Conservation (phyloP, 2,329 filamentous ascomycete species). For the Alternaria consortialis region DNA sequence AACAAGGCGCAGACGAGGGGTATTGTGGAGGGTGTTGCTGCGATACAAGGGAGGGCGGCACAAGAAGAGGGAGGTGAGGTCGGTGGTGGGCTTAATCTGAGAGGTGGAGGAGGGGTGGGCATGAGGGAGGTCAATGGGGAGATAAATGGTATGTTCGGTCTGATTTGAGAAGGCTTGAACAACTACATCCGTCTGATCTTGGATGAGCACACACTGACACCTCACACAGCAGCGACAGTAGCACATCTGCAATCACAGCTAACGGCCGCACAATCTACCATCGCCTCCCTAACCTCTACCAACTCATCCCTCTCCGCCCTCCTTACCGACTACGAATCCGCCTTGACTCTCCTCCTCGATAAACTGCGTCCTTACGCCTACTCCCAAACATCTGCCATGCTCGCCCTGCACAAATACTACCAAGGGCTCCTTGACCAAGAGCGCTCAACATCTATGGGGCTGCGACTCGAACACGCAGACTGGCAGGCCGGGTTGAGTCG, state of each 20-base stretch:
- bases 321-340: constrained; percentile 55
- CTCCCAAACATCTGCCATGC: constrained; percentile 54
- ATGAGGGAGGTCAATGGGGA: constrained; percentile 49
- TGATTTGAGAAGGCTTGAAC: neutral
- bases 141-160: constrained; percentile 37
- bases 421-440: constrained; percentile 55
- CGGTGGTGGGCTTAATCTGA: constrained; percentile 1
- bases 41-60: constrained; percentile 47
- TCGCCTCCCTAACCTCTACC: constrained; percentile 36
- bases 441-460: constrained; percentile 55
- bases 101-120: constrained; percentile 16
- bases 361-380: constrained; percentile 47
- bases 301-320: constrained; percentile 41
- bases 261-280: constrained; percentile 35
- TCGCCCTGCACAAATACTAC: constrained; percentile 60
- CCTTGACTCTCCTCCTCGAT: constrained; percentile 50
- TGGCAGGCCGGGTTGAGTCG: constrained; percentile 59
- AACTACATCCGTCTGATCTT: neutral
- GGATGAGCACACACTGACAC: constrained; percentile 11
- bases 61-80: constrained; percentile 44
- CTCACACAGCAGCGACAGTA: constrained; percentile 40
- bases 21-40: constrained; percentile 51
- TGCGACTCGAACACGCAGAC: constrained; percentile 58
- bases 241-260: constrained; percentile 44
- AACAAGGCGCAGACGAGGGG: constrained; percentile 51